Evolutionary conservation across 345 rosid species (phyloP).

Genomic region (Salix suchowensis): DNA sequence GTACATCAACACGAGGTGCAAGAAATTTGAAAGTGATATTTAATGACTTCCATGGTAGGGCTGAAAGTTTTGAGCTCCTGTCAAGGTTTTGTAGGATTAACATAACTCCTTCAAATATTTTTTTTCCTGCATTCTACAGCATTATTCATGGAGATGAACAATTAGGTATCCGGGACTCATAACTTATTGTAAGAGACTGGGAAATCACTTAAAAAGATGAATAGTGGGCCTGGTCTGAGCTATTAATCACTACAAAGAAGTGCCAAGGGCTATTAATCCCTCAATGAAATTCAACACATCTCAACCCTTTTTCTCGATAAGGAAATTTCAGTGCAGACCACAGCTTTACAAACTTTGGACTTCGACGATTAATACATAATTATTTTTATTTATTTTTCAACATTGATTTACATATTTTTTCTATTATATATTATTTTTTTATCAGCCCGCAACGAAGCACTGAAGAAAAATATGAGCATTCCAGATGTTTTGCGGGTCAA

Average conservation of each 20-base stretch:
- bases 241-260: conserved; percentile 56
- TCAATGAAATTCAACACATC: neutral
- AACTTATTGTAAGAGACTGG: conserved; percentile 53
- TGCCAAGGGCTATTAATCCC: conserved; percentile 31
- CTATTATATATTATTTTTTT: too few species aligned
- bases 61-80: conserved; percentile 66
- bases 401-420: too few species aligned
- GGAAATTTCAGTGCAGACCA: too few species aligned
- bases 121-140: conserved; percentile 55
- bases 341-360: too few species aligned
- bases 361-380: too few species aligned
- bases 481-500: too few species aligned
- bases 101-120: conserved; percentile 52
- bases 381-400: too few species aligned
- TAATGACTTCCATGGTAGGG: conserved; percentile 81
- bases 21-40: conserved; percentile 64
- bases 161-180: conserved; percentile 22
- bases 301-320: too few species aligned
- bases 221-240: conserved; percentile 79
- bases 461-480: too few species aligned
- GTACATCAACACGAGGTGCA: conserved; percentile 41
- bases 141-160: conserved; percentile 65
- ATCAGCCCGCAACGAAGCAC: too few species aligned
- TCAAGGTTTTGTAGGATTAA: conserved; percentile 57
- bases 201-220: conserved; percentile 57